Conservation (phyloP, 2,329 filamentous ascomycete genomes). For the Colletotrichum sp. region DNA sequence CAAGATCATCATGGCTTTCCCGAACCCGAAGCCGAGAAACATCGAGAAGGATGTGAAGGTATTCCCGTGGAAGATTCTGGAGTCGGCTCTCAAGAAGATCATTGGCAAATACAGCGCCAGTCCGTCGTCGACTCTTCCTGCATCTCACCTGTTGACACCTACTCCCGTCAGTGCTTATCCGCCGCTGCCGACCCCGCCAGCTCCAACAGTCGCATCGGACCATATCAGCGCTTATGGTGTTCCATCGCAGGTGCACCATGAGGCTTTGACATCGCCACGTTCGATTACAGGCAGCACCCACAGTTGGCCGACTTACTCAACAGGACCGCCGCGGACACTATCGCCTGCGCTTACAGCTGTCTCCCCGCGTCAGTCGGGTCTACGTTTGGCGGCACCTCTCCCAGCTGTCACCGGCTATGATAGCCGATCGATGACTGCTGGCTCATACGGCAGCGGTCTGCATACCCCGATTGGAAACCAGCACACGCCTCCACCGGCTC, state of each 20-base stretch:
- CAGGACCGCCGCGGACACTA: conserved; percentile 45
- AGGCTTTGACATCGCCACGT: conserved; percentile 57
- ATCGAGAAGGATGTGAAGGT: conserved; percentile 99
- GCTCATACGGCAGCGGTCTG: conserved; percentile 45
- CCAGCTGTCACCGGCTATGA: conserved; percentile 47
- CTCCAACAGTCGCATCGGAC: conserved; percentile 37
- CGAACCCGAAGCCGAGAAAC: conserved; percentile 91
- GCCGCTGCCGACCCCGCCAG: conserved; percentile 52
- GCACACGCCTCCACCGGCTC: conserved; percentile 6
- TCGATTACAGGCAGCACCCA: conserved; percentile 53
- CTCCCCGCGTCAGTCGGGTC: conserved; percentile 32
- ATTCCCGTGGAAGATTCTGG: conserved; percentile 93
- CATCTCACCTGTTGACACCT: conserved; percentile 46
- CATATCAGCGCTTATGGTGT: conserved; percentile 43
- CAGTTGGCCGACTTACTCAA: conserved; percentile 54
- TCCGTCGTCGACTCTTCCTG: conserved; percentile 42
- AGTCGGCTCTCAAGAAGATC: conserved; percentile 92
- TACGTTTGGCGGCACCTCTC: conserved; percentile 29
- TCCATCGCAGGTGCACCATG: conserved; percentile 45
- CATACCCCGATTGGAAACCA: conserved; percentile 41
- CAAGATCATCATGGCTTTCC: conserved; percentile 98
- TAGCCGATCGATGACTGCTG: conserved; percentile 31
- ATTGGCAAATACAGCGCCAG: conserved; percentile 89
- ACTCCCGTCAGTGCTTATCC: conserved; percentile 44
- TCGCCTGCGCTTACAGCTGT: conserved; percentile 45